Conservation (phyloP, 768 basidiomycete species). For the Hydnomerulius pinastri region DNA sequence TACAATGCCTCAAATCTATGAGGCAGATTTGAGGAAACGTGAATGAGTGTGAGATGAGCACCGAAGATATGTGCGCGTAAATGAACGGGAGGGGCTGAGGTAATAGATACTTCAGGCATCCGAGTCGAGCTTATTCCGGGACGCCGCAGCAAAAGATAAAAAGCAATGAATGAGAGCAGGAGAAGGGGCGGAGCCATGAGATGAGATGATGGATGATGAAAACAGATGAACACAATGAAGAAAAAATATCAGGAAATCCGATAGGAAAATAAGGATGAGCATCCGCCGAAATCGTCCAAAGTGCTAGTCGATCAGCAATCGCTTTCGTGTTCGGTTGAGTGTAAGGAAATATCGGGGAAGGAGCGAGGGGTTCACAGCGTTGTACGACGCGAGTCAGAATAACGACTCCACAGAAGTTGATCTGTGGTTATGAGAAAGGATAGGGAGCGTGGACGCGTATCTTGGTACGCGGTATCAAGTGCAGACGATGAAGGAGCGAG, state of each 20-base stretch:
- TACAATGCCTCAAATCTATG: constrained; percentile 3
- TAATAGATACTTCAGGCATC: not conserved
- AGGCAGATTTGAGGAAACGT: not conserved
- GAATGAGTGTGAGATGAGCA: constrained; percentile 6
- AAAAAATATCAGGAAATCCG: no score
- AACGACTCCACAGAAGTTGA: not conserved
- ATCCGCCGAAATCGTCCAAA: no score
- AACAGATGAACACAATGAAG: no score
- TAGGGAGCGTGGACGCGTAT: not conserved
- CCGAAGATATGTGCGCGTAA: not conserved
- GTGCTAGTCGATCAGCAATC: no score
- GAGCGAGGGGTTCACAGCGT: no score
- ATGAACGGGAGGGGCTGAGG: constrained; percentile 5
- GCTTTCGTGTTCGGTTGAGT: no score
- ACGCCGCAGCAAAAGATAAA: not conserved
- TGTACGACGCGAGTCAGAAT: not conserved
- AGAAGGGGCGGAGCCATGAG: no score
- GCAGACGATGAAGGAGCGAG: constrained; percentile 7
- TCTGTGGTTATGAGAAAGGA: not conserved
- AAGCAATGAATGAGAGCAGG: not conserved
- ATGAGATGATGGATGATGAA: no score
- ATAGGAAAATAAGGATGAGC: no score
- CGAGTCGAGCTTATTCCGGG: not conserved
- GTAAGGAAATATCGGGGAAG: no score
- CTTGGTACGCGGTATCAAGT: not conserved